These are phyloP conservation scores for Colletotrichum coccodes DNA, from an alignment of 2,329 filamentous ascomycete genomes.

Conservation along the genomic window DNA sequence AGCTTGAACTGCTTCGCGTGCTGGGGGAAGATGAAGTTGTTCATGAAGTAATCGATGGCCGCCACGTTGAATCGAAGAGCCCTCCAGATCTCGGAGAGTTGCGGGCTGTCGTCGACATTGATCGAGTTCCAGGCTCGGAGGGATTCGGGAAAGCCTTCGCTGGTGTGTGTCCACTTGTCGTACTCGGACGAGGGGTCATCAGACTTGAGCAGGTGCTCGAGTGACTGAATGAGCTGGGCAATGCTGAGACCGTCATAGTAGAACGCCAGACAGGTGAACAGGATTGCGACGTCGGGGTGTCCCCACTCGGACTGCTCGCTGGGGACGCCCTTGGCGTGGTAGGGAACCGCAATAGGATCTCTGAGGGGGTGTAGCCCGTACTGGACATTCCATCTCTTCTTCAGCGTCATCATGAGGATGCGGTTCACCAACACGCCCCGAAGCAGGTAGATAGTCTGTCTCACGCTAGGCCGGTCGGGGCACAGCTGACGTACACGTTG, in stretches of 20 bases:
- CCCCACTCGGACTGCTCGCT: conserved; percentile 72
- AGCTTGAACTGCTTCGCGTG: conserved; percentile 72
- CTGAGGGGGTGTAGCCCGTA: conserved; percentile 68
- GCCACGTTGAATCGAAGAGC: conserved; percentile 58
- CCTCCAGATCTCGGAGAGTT: conserved; percentile 61
- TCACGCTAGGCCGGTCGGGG: conserved; percentile 42
- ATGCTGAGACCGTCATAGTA: conserved; percentile 70
- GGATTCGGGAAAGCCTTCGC: conserved; percentile 52
- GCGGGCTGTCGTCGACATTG: conserved; percentile 66
- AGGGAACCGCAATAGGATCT: conserved; percentile 73
- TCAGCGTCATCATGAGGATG: conserved; percentile 67
- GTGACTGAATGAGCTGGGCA: conserved; percentile 57
- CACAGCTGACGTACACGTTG: conserved; percentile 41
- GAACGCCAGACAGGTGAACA: conserved; percentile 73
- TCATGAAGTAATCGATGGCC: conserved; percentile 69
- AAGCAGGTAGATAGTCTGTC: conserved; percentile 61
- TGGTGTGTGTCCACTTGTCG: conserved; percentile 56
- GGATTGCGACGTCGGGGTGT: conserved; percentile 73
- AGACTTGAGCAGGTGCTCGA: conserved; percentile 62
- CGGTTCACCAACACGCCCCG: conserved; percentile 70
- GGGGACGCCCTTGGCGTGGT: conserved; percentile 72
- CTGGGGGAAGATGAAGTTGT: conserved; percentile 71
- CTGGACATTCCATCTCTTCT: conserved; percentile 74
- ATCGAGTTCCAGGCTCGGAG: conserved; percentile 65
- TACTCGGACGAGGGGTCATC: conserved; percentile 69